Conservation (phyloP, 2,329 filamentous ascomycete species). For the Nectriaceae sp. region DNA sequence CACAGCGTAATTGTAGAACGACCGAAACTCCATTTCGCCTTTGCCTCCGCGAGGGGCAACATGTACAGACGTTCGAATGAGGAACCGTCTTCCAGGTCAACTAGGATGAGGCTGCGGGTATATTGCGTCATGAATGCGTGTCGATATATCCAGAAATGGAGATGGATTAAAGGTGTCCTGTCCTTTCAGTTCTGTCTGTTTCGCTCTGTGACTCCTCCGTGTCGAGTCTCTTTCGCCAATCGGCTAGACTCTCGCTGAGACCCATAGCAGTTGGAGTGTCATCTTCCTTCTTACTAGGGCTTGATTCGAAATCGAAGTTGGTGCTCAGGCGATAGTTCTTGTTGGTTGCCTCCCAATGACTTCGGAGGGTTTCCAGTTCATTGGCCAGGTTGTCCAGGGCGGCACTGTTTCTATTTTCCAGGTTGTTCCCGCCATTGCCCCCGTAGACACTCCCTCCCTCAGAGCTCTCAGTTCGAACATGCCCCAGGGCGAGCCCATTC, state of each 20-base stretch:
- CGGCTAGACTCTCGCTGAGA: constrained; percentile 72
- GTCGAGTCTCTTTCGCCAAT: constrained; percentile 80
- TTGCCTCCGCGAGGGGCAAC: constrained; percentile 9
- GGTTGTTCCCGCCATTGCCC: constrained; percentile 51
- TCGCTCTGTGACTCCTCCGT: constrained; percentile 41
- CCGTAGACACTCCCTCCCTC: constrained; percentile 65
- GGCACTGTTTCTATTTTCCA: constrained; percentile 56
- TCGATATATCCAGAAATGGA: constrained; percentile 24
- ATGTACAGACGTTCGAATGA: constrained; percentile 24
- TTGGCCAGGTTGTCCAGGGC: constrained; percentile 89
- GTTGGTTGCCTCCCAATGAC: constrained; percentile 94
- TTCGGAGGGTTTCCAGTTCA: constrained; percentile 87
- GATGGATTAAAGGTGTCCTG: constrained; percentile 27
- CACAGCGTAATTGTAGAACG: constrained; percentile 16
- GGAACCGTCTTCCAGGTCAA: constrained; percentile 20
- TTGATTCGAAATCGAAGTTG: constrained; percentile 79
- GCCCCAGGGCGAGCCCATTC: constrained; percentile 42
- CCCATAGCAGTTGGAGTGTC: constrained; percentile 44
- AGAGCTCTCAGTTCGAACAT: constrained; percentile 57
- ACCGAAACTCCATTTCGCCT: constrained; percentile 31
- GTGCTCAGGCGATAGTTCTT: constrained; percentile 92
- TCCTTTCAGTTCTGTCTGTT: constrained; percentile 30
- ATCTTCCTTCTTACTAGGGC: constrained; percentile 42
- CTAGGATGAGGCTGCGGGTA: constrained; percentile 28
- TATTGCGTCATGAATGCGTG: constrained; percentile 36